Percentiles rank a stretch among this genome's conserved stretches.
These are phyloP conservation scores for Hypericum perforatum DNA, from an alignment of 345 rosid species.

Conservation along the genomic window DNA sequence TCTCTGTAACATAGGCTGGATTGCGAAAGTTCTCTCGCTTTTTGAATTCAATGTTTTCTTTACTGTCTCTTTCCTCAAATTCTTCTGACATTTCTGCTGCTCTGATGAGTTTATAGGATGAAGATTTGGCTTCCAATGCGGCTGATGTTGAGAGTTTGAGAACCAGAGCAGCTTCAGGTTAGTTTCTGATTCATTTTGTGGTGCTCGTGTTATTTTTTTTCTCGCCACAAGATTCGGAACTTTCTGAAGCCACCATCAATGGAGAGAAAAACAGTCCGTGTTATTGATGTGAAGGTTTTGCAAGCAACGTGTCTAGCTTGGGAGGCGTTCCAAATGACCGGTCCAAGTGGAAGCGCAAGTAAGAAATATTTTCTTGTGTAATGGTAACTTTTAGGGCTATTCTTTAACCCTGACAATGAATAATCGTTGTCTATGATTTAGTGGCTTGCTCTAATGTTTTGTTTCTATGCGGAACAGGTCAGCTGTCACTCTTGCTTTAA, in stretches of 20 bases:
- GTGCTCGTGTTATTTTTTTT: not conserved
- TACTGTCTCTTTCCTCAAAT: not conserved
- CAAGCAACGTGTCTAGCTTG: slow-evolving; percentile 26
- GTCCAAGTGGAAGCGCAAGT: slow-evolving; percentile 78
- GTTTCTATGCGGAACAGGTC: slow-evolving; percentile 31
- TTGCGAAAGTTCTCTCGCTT: too few relatives aligned
- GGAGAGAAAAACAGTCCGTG: too few relatives aligned
- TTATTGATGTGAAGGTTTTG: slow-evolving; percentile 25
- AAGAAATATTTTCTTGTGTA: slow-evolving; percentile 6
- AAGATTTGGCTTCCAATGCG: slow-evolving; percentile 20
- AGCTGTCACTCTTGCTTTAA: slow-evolving; percentile 70
- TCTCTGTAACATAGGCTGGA: too few relatives aligned
- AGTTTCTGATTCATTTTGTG: slow-evolving; percentile 7
- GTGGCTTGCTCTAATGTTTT: not conserved
- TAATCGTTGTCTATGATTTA: not conserved
- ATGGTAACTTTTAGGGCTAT: not conserved
- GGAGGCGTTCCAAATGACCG: slow-evolving; percentile 34
- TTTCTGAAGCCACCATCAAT: too few relatives aligned
- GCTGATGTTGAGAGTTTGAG: slow-evolving; percentile 36
- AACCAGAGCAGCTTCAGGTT: slow-evolving; percentile 23
- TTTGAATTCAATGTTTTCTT: not conserved
- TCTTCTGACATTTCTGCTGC: not conserved
- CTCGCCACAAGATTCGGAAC: slow-evolving; percentile 3
- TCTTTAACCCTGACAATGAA: not conserved
- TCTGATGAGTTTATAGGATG: slow-evolving; percentile 20